Conservation (phyloP, 768 basidiomycete species). For the Kwoniella europaea region DNA sequence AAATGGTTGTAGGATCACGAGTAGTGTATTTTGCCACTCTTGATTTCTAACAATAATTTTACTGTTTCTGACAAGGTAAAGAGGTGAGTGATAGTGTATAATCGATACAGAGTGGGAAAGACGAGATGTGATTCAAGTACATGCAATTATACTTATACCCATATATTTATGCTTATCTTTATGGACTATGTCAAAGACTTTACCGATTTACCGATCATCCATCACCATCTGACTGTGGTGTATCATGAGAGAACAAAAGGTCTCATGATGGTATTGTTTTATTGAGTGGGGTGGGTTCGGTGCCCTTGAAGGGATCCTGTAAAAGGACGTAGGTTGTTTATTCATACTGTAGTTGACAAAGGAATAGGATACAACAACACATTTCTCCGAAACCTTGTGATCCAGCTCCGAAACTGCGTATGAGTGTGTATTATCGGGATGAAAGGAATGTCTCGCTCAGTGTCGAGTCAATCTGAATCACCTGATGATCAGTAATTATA, state of each 20-base stretch:
- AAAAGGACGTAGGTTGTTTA: not conserved
- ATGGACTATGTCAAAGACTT: not conserved
- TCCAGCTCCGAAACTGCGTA: not conserved
- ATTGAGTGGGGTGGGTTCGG: no score
- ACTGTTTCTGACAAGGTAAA: no score
- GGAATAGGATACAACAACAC: not conserved
- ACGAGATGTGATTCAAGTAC: no score
- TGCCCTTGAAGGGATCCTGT: not conserved
- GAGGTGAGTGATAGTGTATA: no score
- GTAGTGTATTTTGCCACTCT: no score
- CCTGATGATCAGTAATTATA: not conserved
- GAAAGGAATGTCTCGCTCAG: not conserved
- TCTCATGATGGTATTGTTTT: no score
- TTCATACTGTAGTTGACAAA: not conserved
- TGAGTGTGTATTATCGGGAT: not conserved
- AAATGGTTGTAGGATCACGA: no score
- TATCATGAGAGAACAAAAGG: not conserved
- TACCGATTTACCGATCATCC: not conserved
- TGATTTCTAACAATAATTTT: no score
- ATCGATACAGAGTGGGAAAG: no score
- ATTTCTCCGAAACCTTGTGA: not conserved
- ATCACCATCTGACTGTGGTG: not conserved
- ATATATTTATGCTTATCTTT: not conserved
- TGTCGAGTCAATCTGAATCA: not conserved
- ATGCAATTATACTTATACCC: no score